These are phyloP conservation scores for Mycena rosella DNA, from an alignment of 768 basidiomycete genomes.

Conservation along the genomic window DNA sequence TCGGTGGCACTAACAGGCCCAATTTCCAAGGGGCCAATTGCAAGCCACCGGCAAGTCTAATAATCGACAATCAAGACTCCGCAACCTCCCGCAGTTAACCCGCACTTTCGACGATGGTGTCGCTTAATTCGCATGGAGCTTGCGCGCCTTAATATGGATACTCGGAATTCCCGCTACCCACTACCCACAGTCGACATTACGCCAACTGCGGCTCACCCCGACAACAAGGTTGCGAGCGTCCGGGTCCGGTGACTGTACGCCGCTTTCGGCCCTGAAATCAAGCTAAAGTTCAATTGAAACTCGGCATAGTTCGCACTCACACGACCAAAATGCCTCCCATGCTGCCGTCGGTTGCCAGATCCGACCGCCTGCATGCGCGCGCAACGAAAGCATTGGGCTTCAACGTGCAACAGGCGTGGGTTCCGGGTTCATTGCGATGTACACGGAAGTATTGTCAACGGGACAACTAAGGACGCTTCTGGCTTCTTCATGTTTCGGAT, in stretches of 20 bases:
- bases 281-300: neutral
- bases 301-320: neutral
- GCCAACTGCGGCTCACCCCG: neutral
- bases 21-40: neutral
- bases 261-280: neutral
- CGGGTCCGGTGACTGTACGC: neutral
- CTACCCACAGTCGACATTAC: neutral
- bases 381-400: neutral
- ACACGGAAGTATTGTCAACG: no score
- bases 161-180: conserved; percentile 17
- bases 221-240: neutral
- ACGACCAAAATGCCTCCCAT: no score
- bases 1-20: neutral
- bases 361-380: neutral
- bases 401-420: neutral
- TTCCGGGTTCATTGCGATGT: neutral
- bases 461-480: no score
- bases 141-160: neutral
- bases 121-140: neutral
- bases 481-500: neutral
- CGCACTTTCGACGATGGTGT: neutral
- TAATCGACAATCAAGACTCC: neutral
- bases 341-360: neutral
- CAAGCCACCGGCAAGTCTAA: no score
- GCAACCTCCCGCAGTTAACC: neutral